A percentile compares a stretch with the other conserved stretches of the same genome.
Evolutionary conservation across 1,284 basidiomycete genomes (phyloP).

Genomic region (Polyporus tsugae): DNA sequence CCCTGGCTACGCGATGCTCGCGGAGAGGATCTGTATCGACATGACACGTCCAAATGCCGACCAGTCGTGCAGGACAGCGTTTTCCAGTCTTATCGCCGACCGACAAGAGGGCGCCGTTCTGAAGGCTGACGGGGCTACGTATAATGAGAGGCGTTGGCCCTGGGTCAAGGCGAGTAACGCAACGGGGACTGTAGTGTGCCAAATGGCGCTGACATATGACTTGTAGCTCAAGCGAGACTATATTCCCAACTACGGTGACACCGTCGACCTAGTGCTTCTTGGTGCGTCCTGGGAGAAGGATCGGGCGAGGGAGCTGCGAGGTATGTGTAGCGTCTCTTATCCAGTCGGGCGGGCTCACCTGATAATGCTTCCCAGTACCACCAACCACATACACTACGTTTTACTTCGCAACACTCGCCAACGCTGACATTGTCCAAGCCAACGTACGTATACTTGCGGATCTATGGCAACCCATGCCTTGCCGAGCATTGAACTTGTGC

Average conservation of each 20-base stretch:
- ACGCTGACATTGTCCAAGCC: conserved; percentile 45
- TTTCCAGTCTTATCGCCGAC: conserved; percentile 58
- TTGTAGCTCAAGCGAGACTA: conserved; percentile 76
- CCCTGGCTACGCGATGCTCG: conserved; percentile 68
- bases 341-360: not conserved
- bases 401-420: conserved; percentile 71
- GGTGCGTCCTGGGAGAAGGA: conserved; percentile 84
- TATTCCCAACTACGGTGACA: conserved; percentile 83
- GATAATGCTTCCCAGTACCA: conserved; percentile 56
- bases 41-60: conserved; percentile 29
- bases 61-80: conserved; percentile 52
- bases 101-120: conserved; percentile 78
- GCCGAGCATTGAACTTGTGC: not conserved
- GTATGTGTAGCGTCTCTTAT: conserved; percentile 47
- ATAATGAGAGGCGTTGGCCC: conserved; percentile 66
- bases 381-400: conserved; percentile 80
- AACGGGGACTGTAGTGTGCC: no score
- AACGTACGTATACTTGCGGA: conserved; percentile 44
- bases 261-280: conserved; percentile 78
- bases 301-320: conserved; percentile 77
- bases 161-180: conserved; percentile 80
- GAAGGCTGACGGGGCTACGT: conserved; percentile 73
- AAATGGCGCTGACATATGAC: not conserved
- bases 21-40: conserved; percentile 54
- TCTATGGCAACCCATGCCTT: not conserved